Conservation (phyloP, 2,329 filamentous ascomycete genomes). For the Cercospora janseana region DNA sequence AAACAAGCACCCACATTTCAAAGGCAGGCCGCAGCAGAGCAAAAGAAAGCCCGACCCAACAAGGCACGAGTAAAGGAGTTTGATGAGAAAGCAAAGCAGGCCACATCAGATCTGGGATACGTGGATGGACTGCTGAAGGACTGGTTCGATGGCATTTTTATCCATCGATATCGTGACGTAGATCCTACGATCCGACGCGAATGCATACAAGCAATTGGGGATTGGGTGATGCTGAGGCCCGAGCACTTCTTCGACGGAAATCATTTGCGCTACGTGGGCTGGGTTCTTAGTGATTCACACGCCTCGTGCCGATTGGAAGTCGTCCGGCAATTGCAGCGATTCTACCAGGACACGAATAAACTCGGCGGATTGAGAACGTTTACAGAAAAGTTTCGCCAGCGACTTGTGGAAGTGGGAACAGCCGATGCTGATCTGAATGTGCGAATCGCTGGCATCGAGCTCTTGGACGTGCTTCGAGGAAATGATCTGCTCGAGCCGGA, state of each 20-base stretch:
- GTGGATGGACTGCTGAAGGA: constrained; percentile 74
- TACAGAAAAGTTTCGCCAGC: constrained; percentile 82
- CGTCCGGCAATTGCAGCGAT: constrained; percentile 72
- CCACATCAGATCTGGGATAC: constrained; percentile 65
- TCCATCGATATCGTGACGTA: constrained; percentile 92
- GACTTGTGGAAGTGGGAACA: constrained; percentile 89
- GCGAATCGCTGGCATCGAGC: constrained; percentile 73
- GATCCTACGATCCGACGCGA: constrained; percentile 86
- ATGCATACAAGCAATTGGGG: constrained; percentile 79
- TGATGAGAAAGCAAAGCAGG: constrained; percentile 68
- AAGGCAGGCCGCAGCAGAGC: constrained; percentile 75
- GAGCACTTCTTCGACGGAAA: constrained; percentile 86
- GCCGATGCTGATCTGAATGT: constrained; percentile 79
- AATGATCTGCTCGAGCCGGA: constrained; percentile 84
- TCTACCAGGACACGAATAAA: constrained; percentile 79
- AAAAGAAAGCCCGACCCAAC: constrained; percentile 70
- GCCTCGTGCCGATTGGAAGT: constrained; percentile 78
- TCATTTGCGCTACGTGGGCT: constrained; percentile 90
- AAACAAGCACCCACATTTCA: constrained; percentile 71
- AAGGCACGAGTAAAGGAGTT: constrained; percentile 74
- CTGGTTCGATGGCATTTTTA: constrained; percentile 88
- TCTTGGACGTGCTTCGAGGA: constrained; percentile 78
- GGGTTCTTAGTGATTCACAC: constrained; percentile 84
- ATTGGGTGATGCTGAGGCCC: constrained; percentile 83
- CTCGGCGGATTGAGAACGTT: constrained; percentile 78